phyloP scores from a whole-genome alignment of 164 flowering plant genomes.

The Magnolia changhungtana region DNA sequence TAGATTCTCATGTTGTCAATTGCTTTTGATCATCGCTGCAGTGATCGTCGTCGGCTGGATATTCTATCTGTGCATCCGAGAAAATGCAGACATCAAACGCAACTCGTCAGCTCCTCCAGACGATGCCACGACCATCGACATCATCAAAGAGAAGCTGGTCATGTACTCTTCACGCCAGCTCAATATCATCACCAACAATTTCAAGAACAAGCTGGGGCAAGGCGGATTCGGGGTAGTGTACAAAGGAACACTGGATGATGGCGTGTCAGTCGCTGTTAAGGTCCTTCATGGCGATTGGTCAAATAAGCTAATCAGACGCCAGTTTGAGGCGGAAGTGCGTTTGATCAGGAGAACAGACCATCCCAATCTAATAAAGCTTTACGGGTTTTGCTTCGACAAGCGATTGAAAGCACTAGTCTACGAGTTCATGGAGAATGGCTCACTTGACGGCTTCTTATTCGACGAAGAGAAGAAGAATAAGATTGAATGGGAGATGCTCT shows the following conservation, averaged over 20 bases:
- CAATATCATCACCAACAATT: constrained; percentile 3
- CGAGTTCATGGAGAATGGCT: constrained; percentile 13
- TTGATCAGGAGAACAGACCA: constrained; percentile 6
- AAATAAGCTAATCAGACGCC: background rate
- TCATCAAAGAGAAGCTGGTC: constrained; percentile 3
- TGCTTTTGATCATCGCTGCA: constrained; percentile 3
- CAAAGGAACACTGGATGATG: background rate
- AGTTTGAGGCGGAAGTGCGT: constrained; percentile 8
- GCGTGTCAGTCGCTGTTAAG: constrained; percentile 5
- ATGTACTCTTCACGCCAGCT: background rate
- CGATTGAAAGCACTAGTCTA: constrained; percentile 1
- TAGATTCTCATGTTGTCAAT: background rate
- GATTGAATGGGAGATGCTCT: background rate
- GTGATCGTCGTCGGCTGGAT: background rate
- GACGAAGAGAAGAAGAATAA: background rate
- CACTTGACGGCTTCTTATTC: background rate
- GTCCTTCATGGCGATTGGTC: constrained; percentile 2
- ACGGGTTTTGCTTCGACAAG: constrained; percentile 9
- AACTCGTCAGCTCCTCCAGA: background rate
- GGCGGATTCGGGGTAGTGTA: constrained; percentile 4
- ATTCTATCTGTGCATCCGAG: background rate
- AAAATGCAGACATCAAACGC: background rate
- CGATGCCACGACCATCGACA: background rate
- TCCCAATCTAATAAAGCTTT: constrained; percentile 4
- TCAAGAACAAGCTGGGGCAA: constrained; percentile 7